These are phyloP conservation scores for Pythium periplocum DNA, from an alignment of 352 stramenopile species.

Conservation along the genomic window DNA sequence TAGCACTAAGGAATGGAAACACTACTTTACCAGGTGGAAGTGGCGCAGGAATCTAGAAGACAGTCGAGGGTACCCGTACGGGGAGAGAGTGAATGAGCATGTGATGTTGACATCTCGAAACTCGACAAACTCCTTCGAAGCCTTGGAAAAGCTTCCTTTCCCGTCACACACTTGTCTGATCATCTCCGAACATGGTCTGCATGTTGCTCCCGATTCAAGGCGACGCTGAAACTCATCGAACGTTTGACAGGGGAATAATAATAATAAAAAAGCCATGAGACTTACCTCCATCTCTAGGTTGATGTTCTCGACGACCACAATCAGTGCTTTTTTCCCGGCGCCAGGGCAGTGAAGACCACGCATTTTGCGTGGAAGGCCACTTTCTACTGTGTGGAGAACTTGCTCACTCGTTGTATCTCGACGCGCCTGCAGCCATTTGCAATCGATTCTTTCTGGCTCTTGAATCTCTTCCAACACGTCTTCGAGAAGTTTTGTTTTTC, in stretches of 20 bases:
- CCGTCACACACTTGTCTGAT: conserved; percentile 58
- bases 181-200: conserved; percentile 36
- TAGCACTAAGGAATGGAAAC: no score
- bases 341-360: conserved; percentile 51
- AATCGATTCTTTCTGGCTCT: conserved; percentile 27
- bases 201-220: conserved; percentile 8
- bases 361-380: conserved; percentile 39
- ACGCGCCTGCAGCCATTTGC: conserved; percentile 30
- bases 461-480: conserved; percentile 30
- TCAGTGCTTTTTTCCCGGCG: conserved; percentile 32
- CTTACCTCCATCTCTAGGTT: conserved; percentile 48
- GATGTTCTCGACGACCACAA: conserved; percentile 54
- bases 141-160: conserved; percentile 42
- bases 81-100: conserved; percentile 39
- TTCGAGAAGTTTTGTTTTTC: conserved; percentile 44
- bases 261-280: background rate
- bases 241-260: background rate
- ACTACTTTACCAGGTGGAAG: conserved; percentile 39
- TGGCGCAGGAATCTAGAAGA: conserved; percentile 48
- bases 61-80: conserved; percentile 34
- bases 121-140: conserved; percentile 52
- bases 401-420: conserved; percentile 15
- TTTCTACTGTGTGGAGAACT: conserved; percentile 35
- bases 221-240: background rate
- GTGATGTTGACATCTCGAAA: conserved; percentile 46